Conservation (phyloP, 2,329 filamentous ascomycete genomes). For the Xylaria sp. region DNA sequence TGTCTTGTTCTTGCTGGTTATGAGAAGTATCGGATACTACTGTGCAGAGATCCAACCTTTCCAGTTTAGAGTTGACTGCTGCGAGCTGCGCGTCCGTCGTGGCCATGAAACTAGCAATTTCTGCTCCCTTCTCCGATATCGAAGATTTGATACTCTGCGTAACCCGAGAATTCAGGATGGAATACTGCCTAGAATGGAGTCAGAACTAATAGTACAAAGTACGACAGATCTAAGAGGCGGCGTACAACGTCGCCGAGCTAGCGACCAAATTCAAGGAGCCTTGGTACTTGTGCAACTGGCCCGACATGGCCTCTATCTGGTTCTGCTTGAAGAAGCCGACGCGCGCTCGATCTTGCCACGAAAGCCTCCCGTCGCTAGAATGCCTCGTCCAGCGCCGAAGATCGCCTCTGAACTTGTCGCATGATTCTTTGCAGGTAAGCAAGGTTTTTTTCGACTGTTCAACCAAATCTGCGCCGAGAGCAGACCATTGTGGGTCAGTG, state of each 20-base stretch:
- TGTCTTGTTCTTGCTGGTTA: not conserved
- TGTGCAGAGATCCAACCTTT: not conserved
- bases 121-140: not conserved
- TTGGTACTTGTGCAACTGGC: not conserved
- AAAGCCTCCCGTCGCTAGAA: not conserved
- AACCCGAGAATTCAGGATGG: not conserved
- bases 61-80: not conserved
- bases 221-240: not conserved
- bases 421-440: not conserved
- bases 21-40: not conserved
- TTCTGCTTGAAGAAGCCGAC: not conserved
- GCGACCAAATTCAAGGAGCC: not conserved
- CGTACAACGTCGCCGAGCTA: slow-evolving; percentile 3
- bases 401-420: slow-evolving; percentile 4
- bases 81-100: not conserved
- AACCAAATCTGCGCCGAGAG: not conserved
- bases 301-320: not conserved
- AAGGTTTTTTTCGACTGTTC: slow-evolving; percentile 1
- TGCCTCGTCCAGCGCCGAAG: slow-evolving; percentile 3
- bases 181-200: not conserved
- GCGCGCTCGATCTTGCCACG: not conserved
- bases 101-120: not conserved
- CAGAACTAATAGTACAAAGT: not conserved
- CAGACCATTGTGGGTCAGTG: not conserved
- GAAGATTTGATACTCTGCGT: slow-evolving; percentile 1